Base-by-base conservation (phyloP, 2,329 filamentous ascomycete species). In the Clonostachys sp. region DNA sequence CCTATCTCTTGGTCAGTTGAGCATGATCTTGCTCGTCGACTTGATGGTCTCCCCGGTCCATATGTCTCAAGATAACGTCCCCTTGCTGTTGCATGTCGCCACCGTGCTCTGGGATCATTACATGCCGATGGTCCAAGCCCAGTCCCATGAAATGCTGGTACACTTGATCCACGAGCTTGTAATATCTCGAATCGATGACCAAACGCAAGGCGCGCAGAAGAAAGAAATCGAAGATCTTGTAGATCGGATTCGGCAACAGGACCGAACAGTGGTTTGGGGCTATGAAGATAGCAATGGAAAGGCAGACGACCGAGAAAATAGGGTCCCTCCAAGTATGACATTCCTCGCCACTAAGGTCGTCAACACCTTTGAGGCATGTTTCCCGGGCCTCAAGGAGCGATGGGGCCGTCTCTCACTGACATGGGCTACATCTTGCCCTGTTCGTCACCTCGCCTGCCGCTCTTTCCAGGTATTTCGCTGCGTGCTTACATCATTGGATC, bases 401-500 rank as follows among this genome's bases (percentile, higher is more conserved):
- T 97, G 92, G 92, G 90, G 87, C 8, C 88, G 89, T 53, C 78
- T 95, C 34, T 92, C 92, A 0, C 72, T 99, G 52, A 91, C 87
- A 12, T 99, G 94, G 94, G 95, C 94, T 10, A 97, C 94, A 0
- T 96, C 91, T 5, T 99, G 95, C 62, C 90, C 94, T 0, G 95
- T 99, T 6, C 79, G 92, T 44, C 94, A 99, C 69, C 75, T 99
- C 45, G 94, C 94, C 3, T 99, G 95, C 62, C 86, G 94, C 30
- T 99, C 95, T 1, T 97, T 99, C 67, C 95, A 99, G 62, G 87
- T 99, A 12, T 99, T 96, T 70, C 81, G 94, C 34, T 97, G 92
- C 61, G 91, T 97, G 47, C 80, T 95, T 30, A 95, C 89, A 14
- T 90, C 88, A 1, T 72, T 97, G 18, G 92, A 99, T 60, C 91